Base-by-base conservation (phyloP, 352 stramenopile genomes). In the Globisporangium megalacanthum region DNA sequence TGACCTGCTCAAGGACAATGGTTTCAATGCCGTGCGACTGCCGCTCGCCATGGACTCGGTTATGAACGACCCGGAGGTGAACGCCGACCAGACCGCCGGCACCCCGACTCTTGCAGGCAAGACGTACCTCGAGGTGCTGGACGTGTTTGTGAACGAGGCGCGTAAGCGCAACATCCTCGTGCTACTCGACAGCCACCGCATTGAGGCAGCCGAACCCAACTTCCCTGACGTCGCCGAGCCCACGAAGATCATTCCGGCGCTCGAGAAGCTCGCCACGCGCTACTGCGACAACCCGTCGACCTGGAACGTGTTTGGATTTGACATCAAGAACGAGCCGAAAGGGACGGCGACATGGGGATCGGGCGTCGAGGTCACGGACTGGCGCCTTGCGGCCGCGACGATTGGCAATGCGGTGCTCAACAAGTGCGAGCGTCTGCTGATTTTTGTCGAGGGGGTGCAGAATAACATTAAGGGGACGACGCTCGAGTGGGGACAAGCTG, bases 301-400 rank as follows among this genome's bases (percentile, higher is more conserved):
- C 5, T 92, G 81, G 81, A 92, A 92, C 49, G 79, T 92, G 3
- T 64, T 92, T 36, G 81, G 75, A 39, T 69, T 89, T 35, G 79
- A 92, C 52, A 73, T 92, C 60, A 92, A 92, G 63, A 92, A 89
- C 66, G 79, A 92, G 48, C 81, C 81, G 2, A 85, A 87, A 49
- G 79, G 79, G 4, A 83, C 69, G 33, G 75, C 81, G 1, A 79
- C 78, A 37, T 92, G 81, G 81, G 81, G 77, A 6, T 73, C 69
- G 58, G 78, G 75, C 46, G 66, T 86, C 45, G 55, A 64, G 51
- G 57, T 67, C 49, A 89, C 78, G n/a, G 81, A 92, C 68, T 92
- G 78, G 79, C 66, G 72, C 33, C 52, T 88, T 20, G 70, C 76
- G 35, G 78, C 81, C 4, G 66, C 69, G 17, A 76, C 80, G 64